Conservation (phyloP, 1,139 yeast genomes). For the Yamadazyma sp. region DNA sequence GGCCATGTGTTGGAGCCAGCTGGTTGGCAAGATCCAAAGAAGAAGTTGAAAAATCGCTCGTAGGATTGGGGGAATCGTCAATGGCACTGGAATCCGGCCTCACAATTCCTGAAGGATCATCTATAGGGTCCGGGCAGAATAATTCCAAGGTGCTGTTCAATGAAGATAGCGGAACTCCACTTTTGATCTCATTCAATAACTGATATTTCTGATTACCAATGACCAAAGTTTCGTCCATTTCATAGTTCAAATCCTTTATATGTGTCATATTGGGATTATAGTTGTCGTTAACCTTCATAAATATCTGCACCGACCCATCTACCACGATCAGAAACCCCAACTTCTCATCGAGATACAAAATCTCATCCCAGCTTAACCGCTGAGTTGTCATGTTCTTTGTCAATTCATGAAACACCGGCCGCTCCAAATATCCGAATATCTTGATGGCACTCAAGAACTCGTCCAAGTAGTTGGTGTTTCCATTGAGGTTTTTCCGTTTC, state of each 20-base stretch:
- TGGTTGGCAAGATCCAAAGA: slow-evolving; percentile 13
- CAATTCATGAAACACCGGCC: slow-evolving; percentile 87
- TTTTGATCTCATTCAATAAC: slow-evolving; percentile 76
- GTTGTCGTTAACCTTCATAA: slow-evolving; percentile 50
- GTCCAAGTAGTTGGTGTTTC: slow-evolving; percentile 60
- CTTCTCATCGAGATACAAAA: slow-evolving; percentile 67
- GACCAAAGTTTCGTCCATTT: slow-evolving; percentile 41
- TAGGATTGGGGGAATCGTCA: slow-evolving; percentile 2
- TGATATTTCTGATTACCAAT: slow-evolving; percentile 64
- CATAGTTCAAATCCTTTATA: slow-evolving; percentile 27
- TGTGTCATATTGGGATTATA: slow-evolving; percentile 8
- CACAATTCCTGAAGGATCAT: too few species aligned
- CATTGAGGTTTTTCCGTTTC: slow-evolving; percentile 22
- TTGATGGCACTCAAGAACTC: slow-evolving; percentile 89
- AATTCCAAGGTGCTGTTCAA: slow-evolving; percentile 76
- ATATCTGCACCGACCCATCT: slow-evolving; percentile 85
- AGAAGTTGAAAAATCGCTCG: slow-evolving; percentile 12
- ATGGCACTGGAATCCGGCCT: slow-evolving; percentile 5
- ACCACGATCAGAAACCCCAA: slow-evolving; percentile 92
- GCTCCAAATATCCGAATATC: slow-evolving; percentile 89
- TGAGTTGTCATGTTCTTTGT: slow-evolving; percentile 92
- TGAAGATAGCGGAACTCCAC: slow-evolving; percentile 85
- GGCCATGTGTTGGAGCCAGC: neutral
- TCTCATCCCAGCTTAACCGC: slow-evolving; percentile 74
- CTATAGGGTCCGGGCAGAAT: slow-evolving; percentile 23